phyloP scores from a whole-genome alignment of 1,284 basidiomycete species.

The Sporisorium sorghi region DNA sequence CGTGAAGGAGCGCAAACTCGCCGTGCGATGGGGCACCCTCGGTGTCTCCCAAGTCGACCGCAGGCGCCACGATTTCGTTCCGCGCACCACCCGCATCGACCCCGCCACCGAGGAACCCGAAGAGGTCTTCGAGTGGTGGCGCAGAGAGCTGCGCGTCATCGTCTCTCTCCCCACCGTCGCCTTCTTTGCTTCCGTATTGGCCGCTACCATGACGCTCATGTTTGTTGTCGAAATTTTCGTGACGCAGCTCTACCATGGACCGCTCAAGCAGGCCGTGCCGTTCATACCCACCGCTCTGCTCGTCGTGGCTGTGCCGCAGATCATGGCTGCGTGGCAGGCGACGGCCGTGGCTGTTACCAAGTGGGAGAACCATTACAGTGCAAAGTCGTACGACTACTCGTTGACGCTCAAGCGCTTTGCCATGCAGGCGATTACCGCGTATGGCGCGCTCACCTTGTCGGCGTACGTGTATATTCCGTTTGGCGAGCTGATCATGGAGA shows the following conservation, averaged over 20 bases:
- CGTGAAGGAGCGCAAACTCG: slow-evolving; percentile 63
- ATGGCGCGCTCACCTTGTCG: slow-evolving; percentile 71
- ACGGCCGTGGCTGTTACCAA: slow-evolving; percentile 80
- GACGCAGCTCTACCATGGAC: slow-evolving; percentile 76
- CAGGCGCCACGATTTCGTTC: slow-evolving; percentile 57
- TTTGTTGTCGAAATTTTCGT: slow-evolving; percentile 69
- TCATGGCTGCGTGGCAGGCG: slow-evolving; percentile 81
- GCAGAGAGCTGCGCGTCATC: slow-evolving; percentile 76
- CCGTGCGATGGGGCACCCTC: slow-evolving; percentile 66
- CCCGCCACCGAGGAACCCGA: slow-evolving; percentile 61
- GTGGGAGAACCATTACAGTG: slow-evolving; percentile 80
- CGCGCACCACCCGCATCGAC: slow-evolving; percentile 47
- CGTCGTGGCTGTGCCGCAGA: slow-evolving; percentile 81
- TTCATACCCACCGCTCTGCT: slow-evolving; percentile 88
- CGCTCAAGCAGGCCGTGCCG: slow-evolving; percentile 79
- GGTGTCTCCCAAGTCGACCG: slow-evolving; percentile 53
- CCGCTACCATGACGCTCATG: slow-evolving; percentile 70
- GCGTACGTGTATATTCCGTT: slow-evolving; percentile 69
- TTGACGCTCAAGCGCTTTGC: slow-evolving; percentile 92
- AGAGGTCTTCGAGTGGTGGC: slow-evolving; percentile 69
- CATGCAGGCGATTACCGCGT: slow-evolving; percentile 87
- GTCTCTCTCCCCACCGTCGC: slow-evolving; percentile 82
- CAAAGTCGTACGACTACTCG: slow-evolving; percentile 80
- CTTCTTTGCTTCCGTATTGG: slow-evolving; percentile 79
- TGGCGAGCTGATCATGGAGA: slow-evolving; percentile 63